Conservation (phyloP, 2,329 filamentous ascomycete genomes). For the Corniculantispora saksenae region DNA sequence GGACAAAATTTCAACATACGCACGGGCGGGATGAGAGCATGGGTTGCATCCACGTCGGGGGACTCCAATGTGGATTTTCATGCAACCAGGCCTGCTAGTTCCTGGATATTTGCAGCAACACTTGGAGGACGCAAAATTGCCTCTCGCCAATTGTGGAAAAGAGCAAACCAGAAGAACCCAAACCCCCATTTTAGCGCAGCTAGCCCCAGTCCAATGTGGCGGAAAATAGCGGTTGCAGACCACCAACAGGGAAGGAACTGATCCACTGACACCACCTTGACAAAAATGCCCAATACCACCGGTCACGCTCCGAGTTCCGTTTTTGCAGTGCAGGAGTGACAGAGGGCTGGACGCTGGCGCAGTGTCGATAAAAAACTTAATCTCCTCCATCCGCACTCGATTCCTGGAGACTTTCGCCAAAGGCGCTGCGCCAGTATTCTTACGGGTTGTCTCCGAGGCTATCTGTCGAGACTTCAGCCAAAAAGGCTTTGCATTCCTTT, state of each 20-base stretch:
- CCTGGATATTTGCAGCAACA: neutral
- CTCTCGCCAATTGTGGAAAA: neutral
- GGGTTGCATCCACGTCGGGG: neutral
- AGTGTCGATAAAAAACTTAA: neutral
- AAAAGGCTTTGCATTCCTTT: neutral
- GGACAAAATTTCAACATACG: neutral
- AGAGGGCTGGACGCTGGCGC: neutral
- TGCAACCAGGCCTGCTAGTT: neutral
- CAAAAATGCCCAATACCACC: neutral
- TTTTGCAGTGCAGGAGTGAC: neutral
- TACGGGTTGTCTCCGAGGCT: neutral
- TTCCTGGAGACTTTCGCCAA: neutral
- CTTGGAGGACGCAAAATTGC: neutral
- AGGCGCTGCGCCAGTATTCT: neutral
- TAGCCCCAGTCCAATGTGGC: slow-evolving; percentile 3
- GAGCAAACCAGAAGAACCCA: neutral
- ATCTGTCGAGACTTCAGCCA: neutral
- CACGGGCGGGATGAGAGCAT: neutral
- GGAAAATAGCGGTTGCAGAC: neutral
- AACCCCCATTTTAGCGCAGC: neutral
- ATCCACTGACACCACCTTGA: slow-evolving; percentile 9
- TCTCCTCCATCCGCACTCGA: neutral
- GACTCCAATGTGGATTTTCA: neutral
- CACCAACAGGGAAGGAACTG: neutral
- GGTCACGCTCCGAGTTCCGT: neutral